Conservation (phyloP, 164 flowering plant genomes). For the Magnolia officinalis region DNA sequence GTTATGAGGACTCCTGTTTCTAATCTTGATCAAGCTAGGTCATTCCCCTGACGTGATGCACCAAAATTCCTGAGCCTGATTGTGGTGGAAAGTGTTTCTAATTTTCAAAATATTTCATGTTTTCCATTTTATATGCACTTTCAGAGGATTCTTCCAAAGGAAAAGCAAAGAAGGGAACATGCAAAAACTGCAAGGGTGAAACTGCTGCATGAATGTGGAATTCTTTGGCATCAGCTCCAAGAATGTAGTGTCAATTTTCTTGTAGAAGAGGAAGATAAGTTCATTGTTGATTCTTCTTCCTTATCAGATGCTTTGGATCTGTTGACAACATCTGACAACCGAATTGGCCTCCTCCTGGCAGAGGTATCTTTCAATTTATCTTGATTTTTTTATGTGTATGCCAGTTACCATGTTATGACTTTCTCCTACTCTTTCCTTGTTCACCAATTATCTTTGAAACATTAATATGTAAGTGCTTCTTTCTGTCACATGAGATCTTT, state of each 20-base stretch:
- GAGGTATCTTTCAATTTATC: conserved; percentile 49
- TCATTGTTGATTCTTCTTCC: conserved; percentile 53
- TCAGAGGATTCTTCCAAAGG: conserved; percentile 62
- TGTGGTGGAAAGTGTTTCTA: too few species aligned
- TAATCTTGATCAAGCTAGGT: too few species aligned
- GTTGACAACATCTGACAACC: conserved; percentile 55
- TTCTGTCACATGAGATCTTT: too few species aligned
- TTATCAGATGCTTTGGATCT: conserved; percentile 56
- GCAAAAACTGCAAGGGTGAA: conserved; percentile 39
- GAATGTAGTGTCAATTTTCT: conserved; percentile 56
- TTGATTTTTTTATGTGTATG: background rate
- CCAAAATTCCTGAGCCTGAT: too few species aligned
- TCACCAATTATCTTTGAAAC: too few species aligned
- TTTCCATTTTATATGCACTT: conserved; percentile 4
- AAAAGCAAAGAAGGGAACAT: conserved; percentile 44
- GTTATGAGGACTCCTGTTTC: too few species aligned
- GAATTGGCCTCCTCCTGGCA: conserved; percentile 50
- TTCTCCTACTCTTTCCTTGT: too few species aligned
- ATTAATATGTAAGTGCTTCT: too few species aligned
- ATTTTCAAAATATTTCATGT: background rate
- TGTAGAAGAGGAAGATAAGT: conserved; percentile 40
- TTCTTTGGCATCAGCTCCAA: conserved; percentile 55
- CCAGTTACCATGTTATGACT: too few species aligned
- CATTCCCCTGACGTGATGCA: too few species aligned
- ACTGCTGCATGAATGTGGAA: conserved; percentile 57